Evolutionary conservation across 768 basidiomycete species (phyloP).

Genomic region (Lactarius hatsudake): DNA sequence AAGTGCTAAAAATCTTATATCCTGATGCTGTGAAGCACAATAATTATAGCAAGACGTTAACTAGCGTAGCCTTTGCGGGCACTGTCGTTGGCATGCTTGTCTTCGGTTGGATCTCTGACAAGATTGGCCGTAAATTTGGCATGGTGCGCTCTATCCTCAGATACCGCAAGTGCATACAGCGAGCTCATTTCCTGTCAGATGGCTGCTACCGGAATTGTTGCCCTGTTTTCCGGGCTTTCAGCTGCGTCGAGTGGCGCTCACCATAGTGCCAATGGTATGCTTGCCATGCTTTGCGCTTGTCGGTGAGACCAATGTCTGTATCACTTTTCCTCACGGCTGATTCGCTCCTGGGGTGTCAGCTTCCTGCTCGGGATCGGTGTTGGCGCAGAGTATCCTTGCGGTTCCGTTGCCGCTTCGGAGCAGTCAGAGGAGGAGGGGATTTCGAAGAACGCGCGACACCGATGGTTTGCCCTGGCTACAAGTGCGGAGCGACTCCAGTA

Average conservation of each 20-base stretch:
- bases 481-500: conserved; percentile 47
- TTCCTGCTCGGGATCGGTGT: conserved; percentile 89
- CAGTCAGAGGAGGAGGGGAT: conserved; percentile 84
- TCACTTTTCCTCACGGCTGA: neutral
- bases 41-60: conserved; percentile 62
- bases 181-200: conserved; percentile 45
- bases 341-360: conserved; percentile 37
- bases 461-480: conserved; percentile 86
- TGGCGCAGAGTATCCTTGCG: conserved; percentile 88
- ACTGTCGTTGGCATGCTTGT: conserved; percentile 81
- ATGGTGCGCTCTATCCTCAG: conserved; percentile 58
- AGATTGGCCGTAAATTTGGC: conserved; percentile 70
- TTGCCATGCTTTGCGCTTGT: conserved; percentile 77
- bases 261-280: conserved; percentile 62
- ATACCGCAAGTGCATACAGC: neutral
- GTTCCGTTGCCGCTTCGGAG: conserved; percentile 85
- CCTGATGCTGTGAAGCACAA: conserved; percentile 45
- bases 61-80: conserved; percentile 78
- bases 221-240: conserved; percentile 78
- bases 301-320: conserved; percentile 44
- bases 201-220: conserved; percentile 78
- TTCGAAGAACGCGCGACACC: conserved; percentile 74
- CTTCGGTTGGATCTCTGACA: conserved; percentile 84
- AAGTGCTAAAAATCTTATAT: conserved; percentile 73
- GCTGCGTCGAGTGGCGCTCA: conserved; percentile 81